Evolutionary conservation across 2,329 filamentous ascomycete species (phyloP).

Genomic region (Fusarium sp.): DNA sequence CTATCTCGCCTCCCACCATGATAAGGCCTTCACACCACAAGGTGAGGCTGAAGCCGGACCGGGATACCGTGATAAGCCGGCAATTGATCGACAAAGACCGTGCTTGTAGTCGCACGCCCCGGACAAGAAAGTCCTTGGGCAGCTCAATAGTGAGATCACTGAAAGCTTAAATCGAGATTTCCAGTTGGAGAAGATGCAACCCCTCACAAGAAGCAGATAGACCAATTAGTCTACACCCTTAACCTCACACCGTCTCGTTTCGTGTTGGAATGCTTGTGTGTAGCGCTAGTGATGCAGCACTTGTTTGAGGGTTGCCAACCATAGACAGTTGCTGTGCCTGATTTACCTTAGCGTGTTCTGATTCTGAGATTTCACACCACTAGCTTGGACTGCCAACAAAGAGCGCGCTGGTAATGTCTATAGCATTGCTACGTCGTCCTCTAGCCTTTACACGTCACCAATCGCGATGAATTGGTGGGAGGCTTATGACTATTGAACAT

Average conservation of each 20-base stretch:
- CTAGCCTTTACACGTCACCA: neutral
- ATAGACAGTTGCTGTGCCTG: neutral
- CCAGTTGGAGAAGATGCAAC: slow-evolving; percentile 5
- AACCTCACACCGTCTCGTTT: neutral
- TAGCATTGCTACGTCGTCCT: neutral
- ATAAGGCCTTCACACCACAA: slow-evolving; percentile 9
- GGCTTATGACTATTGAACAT: neutral
- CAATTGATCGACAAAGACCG: slow-evolving; percentile 5
- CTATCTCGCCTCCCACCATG: neutral
- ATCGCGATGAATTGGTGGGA: neutral
- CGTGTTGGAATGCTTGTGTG: slow-evolving; percentile 13
- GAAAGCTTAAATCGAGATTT: slow-evolving; percentile 28
- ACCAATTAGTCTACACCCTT: slow-evolving; percentile 24
- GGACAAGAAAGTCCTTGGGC: slow-evolving; percentile 21
- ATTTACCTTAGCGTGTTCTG: neutral
- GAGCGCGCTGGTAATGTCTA: neutral
- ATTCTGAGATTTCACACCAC: slow-evolving; percentile 1
- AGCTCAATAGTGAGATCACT: neutral
- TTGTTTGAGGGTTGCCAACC: slow-evolving; percentile 13
- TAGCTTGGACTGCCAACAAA: neutral
- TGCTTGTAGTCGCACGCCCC: slow-evolving; percentile 1
- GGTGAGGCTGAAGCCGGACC: slow-evolving; percentile 12
- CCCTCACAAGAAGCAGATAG: neutral
- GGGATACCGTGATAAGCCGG: slow-evolving; percentile 23
- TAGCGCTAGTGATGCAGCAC: slow-evolving; percentile 21